Base-by-base conservation (phyloP, 768 basidiomycete species). In the Phlebiopsis flavidoalba region DNA sequence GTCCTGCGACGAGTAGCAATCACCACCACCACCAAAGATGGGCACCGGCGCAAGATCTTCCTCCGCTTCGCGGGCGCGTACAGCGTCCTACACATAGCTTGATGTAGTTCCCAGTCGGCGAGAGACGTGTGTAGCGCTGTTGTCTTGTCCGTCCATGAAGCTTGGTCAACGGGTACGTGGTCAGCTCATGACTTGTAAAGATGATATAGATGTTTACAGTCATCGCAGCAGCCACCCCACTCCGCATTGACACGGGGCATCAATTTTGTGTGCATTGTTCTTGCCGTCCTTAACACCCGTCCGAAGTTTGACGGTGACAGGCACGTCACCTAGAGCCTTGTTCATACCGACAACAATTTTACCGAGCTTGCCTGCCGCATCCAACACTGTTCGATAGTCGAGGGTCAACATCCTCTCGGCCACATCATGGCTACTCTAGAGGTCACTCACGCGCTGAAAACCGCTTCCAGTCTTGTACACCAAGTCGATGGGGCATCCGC, bases 401-500 rank as follows among this genome's bases (percentile, higher is more conserved):
- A 6, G 6, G 6, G 6, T 31, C 2, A 31, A 31, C 26, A 31
- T 31, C n/a, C n/a, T n/a, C 26, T 31, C 26, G 26, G 3, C 6
- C 26, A 31, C 26, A 31, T 31, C 26, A 31, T 31, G 3, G 2
- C 26, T 31, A 6, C 26, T 31, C 26, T 31, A 31, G 26, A 31
- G 6, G 2, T 8, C 8, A 86, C 89, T 54, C 67, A 95, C 94
- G 72, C 26, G 95, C 95, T 60, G 89, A 91, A n/a, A n/a, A 0
- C 95, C 95, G 58, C 93, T 94, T 3, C 95, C 95, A 14, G 83
- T 82, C 67, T 89, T 90, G 76, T 95, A 97, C 0, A 99, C 92
- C 47, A 98, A 77, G 73, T 99, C 97, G 66, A 98, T 98, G 3
- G 97, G 97, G 73, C 97, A 98, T 7, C 95, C 95, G 72, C 93